Conservation (phyloP, 2,329 filamentous ascomycete genomes). For the Scortechinia acanthostroma region DNA sequence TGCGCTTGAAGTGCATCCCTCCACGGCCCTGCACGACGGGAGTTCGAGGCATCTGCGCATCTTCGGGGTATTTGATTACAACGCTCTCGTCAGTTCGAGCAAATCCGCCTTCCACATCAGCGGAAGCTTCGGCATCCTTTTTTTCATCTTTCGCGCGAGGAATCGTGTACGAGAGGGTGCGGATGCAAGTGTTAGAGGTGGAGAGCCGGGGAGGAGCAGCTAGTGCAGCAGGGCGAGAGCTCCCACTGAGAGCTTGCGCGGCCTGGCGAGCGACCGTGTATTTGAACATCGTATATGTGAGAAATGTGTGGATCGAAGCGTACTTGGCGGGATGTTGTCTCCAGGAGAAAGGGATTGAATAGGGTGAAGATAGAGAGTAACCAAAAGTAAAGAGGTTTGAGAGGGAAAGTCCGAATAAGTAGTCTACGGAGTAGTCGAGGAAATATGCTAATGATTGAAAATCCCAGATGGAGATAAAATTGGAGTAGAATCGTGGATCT, state of each 20-base stretch:
- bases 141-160: conserved; percentile 13
- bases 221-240: not conserved
- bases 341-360: too few species aligned
- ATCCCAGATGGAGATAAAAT: too few species aligned
- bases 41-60: conserved; percentile 65
- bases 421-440: too few species aligned
- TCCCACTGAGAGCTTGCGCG: not conserved
- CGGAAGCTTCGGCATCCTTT: conserved; percentile 8
- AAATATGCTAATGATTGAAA: too few species aligned
- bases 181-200: conserved; percentile 12
- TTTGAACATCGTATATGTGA: not conserved
- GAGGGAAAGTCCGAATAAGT: too few species aligned
- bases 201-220: too few species aligned
- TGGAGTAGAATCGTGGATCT: too few species aligned
- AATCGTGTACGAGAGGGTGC: conserved; percentile 11
- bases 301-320: too few species aligned
- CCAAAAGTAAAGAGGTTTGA: too few species aligned
- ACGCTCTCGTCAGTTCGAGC: conserved; percentile 76
- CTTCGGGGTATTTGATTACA: conserved; percentile 71
- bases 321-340: too few species aligned
- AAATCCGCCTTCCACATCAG: conserved; percentile 46
- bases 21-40: conserved; percentile 69
- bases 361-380: too few species aligned
- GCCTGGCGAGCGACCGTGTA: not conserved
- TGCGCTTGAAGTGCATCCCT: conserved; percentile 77